A percentile compares a stretch with the other conserved stretches of the same genome.
Conservation (phyloP, 176 grass and related monocot species). For the Carex scoparia region DNA sequence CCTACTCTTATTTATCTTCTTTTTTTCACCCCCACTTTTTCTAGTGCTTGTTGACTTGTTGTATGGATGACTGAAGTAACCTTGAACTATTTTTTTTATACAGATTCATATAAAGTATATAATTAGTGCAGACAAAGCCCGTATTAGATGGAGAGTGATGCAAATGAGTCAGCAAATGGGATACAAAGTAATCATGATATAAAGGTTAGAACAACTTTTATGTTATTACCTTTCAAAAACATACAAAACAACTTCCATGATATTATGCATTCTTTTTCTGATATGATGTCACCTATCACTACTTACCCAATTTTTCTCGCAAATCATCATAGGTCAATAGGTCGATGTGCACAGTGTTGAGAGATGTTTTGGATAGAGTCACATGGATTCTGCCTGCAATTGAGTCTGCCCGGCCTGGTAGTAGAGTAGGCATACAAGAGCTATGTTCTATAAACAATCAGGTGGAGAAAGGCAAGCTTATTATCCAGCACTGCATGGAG, state of each 20-base stretch:
- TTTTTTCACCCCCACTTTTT: background rate
- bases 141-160: slow-evolving; percentile 1
- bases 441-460: slow-evolving; percentile 75
- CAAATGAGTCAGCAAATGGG: slow-evolving; percentile 7
- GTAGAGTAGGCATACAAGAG: slow-evolving; percentile 71
- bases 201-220: slow-evolving; percentile 12
- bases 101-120: background rate
- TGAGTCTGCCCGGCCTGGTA: slow-evolving; percentile 77
- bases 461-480: slow-evolving; percentile 68
- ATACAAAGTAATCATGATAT: background rate
- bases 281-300: background rate
- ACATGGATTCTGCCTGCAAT: slow-evolving; percentile 75
- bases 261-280: background rate
- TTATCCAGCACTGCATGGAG: slow-evolving; percentile 65
- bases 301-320: background rate
- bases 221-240: background rate
- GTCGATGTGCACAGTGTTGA: slow-evolving; percentile 58
- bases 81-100: background rate
- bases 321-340: slow-evolving; percentile 54
- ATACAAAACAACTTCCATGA: background rate
- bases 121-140: background rate
- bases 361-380: slow-evolving; percentile 68
- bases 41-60: background rate
- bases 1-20: too few relatives aligned
- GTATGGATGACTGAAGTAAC: background rate